Percentiles rank a stretch among this genome's conserved stretches.
phyloP scores from a whole-genome alignment of 805 yeast genomes.

The Metschnikowia lunata region DNA sequence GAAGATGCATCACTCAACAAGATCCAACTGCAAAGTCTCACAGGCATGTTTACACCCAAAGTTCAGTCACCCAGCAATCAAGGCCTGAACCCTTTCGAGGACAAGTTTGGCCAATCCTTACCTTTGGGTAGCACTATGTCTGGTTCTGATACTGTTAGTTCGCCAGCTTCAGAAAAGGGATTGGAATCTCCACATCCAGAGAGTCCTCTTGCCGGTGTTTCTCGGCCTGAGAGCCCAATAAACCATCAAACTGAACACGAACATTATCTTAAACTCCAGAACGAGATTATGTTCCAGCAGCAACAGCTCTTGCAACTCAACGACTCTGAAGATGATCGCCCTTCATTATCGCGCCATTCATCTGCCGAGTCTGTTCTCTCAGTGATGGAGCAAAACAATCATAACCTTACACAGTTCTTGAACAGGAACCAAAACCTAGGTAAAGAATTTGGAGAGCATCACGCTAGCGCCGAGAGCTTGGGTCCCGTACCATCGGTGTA shows the following conservation, averaged over 20 bases:
- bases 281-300: slow-evolving; percentile 35
- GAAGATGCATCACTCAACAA: slow-evolving; percentile 11
- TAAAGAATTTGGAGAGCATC: slow-evolving; percentile 9
- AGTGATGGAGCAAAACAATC: slow-evolving; percentile 11
- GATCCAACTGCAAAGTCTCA: slow-evolving; percentile 18
- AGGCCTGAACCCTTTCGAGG: slow-evolving; percentile 38
- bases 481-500: slow-evolving; percentile 14
- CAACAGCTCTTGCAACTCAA: slow-evolving; percentile 25
- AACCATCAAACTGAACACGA: slow-evolving; percentile 31
- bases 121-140: slow-evolving; percentile 4
- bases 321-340: slow-evolving; percentile 7
- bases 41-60: slow-evolving; percentile 37
- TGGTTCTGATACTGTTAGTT: slow-evolving; percentile 1
- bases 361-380: slow-evolving; percentile 16
- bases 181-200: slow-evolving; percentile 7
- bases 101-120: slow-evolving; percentile 17
- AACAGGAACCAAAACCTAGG: slow-evolving; percentile 13
- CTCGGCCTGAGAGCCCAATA: slow-evolving; percentile 1
- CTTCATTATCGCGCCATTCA: slow-evolving; percentile 13
- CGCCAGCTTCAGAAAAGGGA: slow-evolving; percentile 6
- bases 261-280: slow-evolving; percentile 33
- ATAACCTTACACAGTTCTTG: slow-evolving; percentile 13
- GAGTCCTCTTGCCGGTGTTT: slow-evolving; percentile 2
- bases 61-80: slow-evolving; percentile 31
- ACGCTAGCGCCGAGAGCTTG: slow-evolving; percentile 8